Conservation (phyloP, 139 green algal genomes). For the Coelastrella sp. region DNA sequence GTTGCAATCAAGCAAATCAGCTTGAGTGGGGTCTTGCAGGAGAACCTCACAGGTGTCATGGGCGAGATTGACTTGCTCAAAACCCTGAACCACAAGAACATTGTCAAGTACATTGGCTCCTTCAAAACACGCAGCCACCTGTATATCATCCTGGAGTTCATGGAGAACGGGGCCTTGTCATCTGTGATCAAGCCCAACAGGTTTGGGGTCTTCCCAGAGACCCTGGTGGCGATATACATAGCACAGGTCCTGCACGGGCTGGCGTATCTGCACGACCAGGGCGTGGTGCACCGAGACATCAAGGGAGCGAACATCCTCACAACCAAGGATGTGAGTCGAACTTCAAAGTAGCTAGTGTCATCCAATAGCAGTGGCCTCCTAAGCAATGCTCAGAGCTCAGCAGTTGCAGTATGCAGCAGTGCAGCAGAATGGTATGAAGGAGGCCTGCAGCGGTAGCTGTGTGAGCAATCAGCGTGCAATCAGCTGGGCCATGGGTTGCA, state of each 20-base stretch:
- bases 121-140: slow-evolving; percentile 91
- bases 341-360: background rate
- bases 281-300: slow-evolving; percentile 95
- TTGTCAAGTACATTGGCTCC: slow-evolving; percentile 97
- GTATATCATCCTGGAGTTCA: slow-evolving; percentile 98
- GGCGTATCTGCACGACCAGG: slow-evolving; percentile 94
- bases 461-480: no score
- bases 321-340: slow-evolving; percentile 82
- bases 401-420: no score
- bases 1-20: slow-evolving; percentile 97
- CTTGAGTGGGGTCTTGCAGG: slow-evolving; percentile 74
- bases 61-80: slow-evolving; percentile 93
- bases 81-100: slow-evolving; percentile 96
- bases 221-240: slow-evolving; percentile 93
- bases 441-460: no score
- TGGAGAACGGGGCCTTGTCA: slow-evolving; percentile 93
- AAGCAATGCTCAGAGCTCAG: no score
- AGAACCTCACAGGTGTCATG: slow-evolving; percentile 82
- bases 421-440: no score
- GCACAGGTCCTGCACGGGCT: slow-evolving; percentile 85
- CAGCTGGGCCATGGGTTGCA: no score
- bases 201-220: slow-evolving; percentile 94
- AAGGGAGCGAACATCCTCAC: slow-evolving; percentile 97
- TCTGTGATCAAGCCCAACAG: slow-evolving; percentile 91
- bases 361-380: no score